Conservation (phyloP, 2,329 filamentous ascomycete species). For the Akanthomyces lecanii region DNA sequence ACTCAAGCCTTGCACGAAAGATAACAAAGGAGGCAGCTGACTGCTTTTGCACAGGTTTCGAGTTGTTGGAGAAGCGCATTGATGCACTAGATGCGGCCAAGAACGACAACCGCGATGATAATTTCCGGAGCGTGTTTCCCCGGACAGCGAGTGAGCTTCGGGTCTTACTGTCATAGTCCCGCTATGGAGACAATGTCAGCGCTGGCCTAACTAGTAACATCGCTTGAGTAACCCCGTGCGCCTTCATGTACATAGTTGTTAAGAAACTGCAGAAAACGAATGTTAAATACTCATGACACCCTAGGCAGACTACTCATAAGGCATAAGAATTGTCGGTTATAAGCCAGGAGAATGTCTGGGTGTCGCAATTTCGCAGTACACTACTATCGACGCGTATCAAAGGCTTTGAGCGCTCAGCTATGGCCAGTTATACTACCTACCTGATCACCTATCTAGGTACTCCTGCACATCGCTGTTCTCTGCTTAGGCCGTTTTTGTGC, state of each 20-base stretch:
- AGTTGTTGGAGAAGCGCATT: conserved; percentile 50
- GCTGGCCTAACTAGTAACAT: background rate
- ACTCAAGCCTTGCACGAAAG: conserved; percentile 64
- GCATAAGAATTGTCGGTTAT: background rate
- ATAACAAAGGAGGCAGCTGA: conserved; percentile 81
- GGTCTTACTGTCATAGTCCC: conserved; percentile 49
- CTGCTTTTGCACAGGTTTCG: conserved; percentile 82
- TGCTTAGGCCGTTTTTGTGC: too few species aligned
- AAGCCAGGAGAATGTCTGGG: background rate
- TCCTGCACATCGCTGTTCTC: background rate
- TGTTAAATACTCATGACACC: background rate
- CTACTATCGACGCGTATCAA: too few species aligned
- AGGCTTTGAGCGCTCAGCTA: too few species aligned
- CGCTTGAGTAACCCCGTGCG: background rate
- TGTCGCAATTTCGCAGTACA: background rate
- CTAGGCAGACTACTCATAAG: background rate
- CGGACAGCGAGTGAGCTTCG: conserved; percentile 58
- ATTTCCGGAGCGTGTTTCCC: conserved; percentile 44
- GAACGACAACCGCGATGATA: conserved; percentile 24
- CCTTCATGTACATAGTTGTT: background rate
- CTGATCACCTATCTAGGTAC: background rate
- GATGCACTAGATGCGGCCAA: conserved; percentile 36
- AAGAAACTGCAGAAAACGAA: background rate
- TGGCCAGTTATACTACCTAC: background rate
- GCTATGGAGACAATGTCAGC: background rate